A percentile compares a stretch with the other conserved stretches of the same genome.
Evolutionary conservation across 208 protist species (phyloP).

Genomic region (Acanthamoeba lenticulata): DNA sequence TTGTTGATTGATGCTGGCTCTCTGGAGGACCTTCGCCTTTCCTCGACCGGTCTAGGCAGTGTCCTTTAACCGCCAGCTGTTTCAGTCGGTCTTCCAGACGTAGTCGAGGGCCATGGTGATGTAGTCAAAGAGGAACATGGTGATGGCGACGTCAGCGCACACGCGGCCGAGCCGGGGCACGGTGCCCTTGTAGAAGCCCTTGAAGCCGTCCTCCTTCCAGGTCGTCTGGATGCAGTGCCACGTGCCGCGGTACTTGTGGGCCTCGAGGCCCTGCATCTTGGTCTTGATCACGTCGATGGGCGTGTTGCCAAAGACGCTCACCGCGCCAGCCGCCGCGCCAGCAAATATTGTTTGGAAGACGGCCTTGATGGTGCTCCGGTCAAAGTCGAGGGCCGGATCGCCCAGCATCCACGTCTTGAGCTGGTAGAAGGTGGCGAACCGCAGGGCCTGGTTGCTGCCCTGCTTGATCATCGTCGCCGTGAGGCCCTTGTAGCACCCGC

Average conservation of each 20-base stretch:
- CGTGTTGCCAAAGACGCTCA: slow-evolving; percentile 72
- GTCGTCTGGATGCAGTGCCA: slow-evolving; percentile 62
- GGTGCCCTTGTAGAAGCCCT: slow-evolving; percentile 73
- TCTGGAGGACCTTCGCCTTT: too few relatives aligned
- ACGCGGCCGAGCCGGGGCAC: slow-evolving; percentile 68
- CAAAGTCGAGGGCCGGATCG: not conserved
- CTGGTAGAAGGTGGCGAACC: slow-evolving; percentile 70
- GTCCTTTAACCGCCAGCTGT: too few relatives aligned
- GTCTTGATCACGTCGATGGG: slow-evolving; percentile 80
- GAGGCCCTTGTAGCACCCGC: slow-evolving; percentile 74
- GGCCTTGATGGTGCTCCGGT: not conserved
- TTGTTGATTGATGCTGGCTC: too few relatives aligned
- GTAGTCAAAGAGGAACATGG: slow-evolving; percentile 65
- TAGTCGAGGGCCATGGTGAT: slow-evolving; percentile 41
- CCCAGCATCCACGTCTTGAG: slow-evolving; percentile 21
- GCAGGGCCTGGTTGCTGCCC: slow-evolving; percentile 76
- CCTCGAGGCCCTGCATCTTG: slow-evolving; percentile 70
- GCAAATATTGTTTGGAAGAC: not conserved
- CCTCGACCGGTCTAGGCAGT: too few relatives aligned
- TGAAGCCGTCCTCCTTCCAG: slow-evolving; percentile 60
- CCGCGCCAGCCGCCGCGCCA: slow-evolving; percentile 65
- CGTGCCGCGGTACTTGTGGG: slow-evolving; percentile 60
- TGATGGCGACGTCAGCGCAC: slow-evolving; percentile 65
- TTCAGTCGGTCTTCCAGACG: slow-evolving; percentile 27
- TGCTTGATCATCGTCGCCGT: slow-evolving; percentile 75